Evolutionary conservation across 192 early-diverging fungal species (phyloP), one percentile per base, ranked within the genome.

Genomic region (Mycoemilia scoparia): DNA sequence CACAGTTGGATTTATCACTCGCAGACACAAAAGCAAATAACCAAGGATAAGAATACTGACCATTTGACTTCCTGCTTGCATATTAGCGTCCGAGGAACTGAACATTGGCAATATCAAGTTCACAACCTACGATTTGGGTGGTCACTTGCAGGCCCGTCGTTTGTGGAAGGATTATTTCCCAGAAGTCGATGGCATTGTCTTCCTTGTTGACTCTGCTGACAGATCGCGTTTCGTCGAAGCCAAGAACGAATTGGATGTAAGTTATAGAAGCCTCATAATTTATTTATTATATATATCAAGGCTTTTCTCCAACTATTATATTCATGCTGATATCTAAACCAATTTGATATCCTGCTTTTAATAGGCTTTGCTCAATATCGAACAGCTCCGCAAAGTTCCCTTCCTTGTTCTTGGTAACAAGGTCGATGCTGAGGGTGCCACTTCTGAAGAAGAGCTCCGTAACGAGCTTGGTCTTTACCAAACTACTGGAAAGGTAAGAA

Each of bases 111-210:
- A 91, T 50, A 79, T 96, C 43, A 81, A 77, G 53, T 95, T 98
- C 67, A 96, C 84, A 27, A 98, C 93, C 21, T 93, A 81, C 43
- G 93, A 98, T 76, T 67, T 98, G 36, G 93, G 93, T 45, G 93
- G 93, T 16, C 93, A 98, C 66, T 60, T 69, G 53, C 87, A 93
- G 62, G 83, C 93, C 26, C 89, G 93, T 35, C 77, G 93, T 44
- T 71, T 98, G 50, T 98, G 93, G 93, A 87, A 83, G 58, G 87
- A 98, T 51, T 98, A 98, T 61, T 96, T 93, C 63, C 87, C 90
- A 24, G 93, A 96, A 50, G 90, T 96, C 38, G 78, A 82, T 43
- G 93, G 90, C 24, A 93, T 98, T 45, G 88, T 98, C 35, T 98
- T 96, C 66, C 67, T 98, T 49, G 90, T 98, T 10, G 93, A 98